A percentile compares a stretch with the other conserved stretches of the same genome.
Evolutionary conservation across 331 rosid genomes (phyloP).

Genomic region (Cydonia oblonga): DNA sequence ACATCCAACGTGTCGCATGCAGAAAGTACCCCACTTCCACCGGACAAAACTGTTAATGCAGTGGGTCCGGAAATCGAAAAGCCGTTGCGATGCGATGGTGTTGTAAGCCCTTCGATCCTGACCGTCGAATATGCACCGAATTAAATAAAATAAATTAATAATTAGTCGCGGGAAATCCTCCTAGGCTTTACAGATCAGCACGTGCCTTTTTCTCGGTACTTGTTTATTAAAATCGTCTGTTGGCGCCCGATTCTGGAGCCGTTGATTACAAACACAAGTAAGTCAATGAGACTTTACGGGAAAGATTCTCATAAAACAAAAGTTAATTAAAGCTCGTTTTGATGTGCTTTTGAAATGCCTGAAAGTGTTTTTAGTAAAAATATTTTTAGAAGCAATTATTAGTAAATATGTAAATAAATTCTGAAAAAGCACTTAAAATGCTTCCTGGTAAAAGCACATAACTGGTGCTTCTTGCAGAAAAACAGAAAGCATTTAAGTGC

Average conservation of each 20-base stretch:
- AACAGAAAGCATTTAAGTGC: too few species aligned
- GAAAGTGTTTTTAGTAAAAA: too few species aligned
- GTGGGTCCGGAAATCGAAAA: too few species aligned
- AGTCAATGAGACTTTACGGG: neutral
- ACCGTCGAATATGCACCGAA: neutral
- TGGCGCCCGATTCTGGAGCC: neutral
- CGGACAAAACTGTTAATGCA: neutral
- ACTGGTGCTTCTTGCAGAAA: too few species aligned
- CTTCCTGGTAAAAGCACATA: too few species aligned
- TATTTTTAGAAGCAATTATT: too few species aligned
- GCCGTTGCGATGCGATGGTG: neutral
- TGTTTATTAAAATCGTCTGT: neutral
- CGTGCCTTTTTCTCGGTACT: neutral
- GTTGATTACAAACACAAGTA: neutral
- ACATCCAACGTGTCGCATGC: neutral
- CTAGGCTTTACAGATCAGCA: neutral
- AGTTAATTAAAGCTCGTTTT: too few species aligned
- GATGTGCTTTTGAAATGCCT: too few species aligned
- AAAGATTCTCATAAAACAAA: neutral
- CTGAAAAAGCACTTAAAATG: too few species aligned
- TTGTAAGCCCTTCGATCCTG: neutral
- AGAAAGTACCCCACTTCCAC: neutral
- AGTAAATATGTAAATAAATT: too few species aligned
- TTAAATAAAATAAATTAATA: neutral
- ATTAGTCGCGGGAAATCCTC: neutral